Conservation (phyloP, 768 basidiomycete genomes). For the Lactarius deliciosus region DNA sequence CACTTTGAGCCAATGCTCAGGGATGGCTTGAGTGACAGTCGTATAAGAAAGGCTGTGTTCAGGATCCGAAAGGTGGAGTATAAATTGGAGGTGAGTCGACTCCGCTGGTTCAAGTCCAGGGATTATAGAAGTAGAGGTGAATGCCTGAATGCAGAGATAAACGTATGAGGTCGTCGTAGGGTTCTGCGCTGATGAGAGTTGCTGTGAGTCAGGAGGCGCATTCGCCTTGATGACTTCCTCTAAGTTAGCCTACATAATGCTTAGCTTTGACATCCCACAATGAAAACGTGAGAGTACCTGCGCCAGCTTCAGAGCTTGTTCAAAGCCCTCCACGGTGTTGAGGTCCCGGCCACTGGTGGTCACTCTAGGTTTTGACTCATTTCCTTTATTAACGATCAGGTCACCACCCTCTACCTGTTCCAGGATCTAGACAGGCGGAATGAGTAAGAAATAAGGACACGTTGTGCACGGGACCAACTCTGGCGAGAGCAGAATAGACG, state of each 20-base stretch:
- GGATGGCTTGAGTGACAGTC: slow-evolving; percentile 81
- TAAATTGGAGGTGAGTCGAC: slow-evolving; percentile 55
- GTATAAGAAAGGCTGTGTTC: slow-evolving; percentile 72
- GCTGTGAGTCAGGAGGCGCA: slow-evolving; percentile 38
- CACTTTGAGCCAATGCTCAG: slow-evolving; percentile 80
- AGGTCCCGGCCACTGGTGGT: slow-evolving; percentile 58
- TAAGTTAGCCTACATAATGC: slow-evolving; percentile 61
- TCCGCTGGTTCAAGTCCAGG: slow-evolving; percentile 35
- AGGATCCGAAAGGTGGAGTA: slow-evolving; percentile 71
- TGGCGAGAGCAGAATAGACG: slow-evolving; percentile 83
- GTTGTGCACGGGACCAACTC: slow-evolving; percentile 48
- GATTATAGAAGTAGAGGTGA: slow-evolving; percentile 55
- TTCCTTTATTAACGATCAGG: slow-evolving; percentile 80
- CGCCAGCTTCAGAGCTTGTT: slow-evolving; percentile 81
- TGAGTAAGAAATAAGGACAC: neutral
- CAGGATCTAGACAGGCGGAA: slow-evolving; percentile 56
- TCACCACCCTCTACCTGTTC: slow-evolving; percentile 95
- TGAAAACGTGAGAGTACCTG: slow-evolving; percentile 51
- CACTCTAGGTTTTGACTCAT: slow-evolving; percentile 72
- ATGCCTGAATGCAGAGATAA: slow-evolving; percentile 92
- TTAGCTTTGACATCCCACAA: neutral
- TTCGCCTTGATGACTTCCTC: slow-evolving; percentile 73
- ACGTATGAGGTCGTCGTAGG: slow-evolving; percentile 86
- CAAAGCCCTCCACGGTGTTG: slow-evolving; percentile 80
- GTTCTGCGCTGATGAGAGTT: slow-evolving; percentile 41